Percentiles rank a stretch among this genome's conserved stretches.
Evolutionary conservation across 2,329 filamentous ascomycete genomes (phyloP).

Genomic region (Cadophora sp.): DNA sequence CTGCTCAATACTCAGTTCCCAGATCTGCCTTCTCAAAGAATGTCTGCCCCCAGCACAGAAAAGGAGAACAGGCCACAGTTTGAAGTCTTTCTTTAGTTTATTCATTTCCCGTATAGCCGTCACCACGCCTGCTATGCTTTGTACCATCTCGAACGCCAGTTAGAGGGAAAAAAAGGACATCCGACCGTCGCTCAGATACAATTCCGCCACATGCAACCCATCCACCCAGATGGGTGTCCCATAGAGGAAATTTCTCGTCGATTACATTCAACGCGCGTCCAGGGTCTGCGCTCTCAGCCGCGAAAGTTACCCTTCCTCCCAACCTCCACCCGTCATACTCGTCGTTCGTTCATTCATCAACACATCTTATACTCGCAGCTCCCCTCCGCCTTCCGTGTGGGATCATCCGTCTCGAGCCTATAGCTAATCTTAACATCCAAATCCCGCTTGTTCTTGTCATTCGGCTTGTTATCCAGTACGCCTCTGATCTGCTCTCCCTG

Average conservation of each 20-base stretch:
- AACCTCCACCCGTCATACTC: constrained; percentile 18
- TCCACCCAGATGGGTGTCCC: not conserved
- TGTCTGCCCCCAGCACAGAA: too few species aligned
- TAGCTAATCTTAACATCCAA: constrained; percentile 91
- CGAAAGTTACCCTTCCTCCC: constrained; percentile 38
- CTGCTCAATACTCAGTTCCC: too few species aligned
- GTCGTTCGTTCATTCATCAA: constrained; percentile 47
- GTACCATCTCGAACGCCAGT: constrained; percentile 28
- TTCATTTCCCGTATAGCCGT: constrained; percentile 20
- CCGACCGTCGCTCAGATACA: constrained; percentile 10
- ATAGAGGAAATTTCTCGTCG: not conserved
- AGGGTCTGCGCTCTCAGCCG: constrained; percentile 45
- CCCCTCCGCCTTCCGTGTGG: constrained; percentile 71
- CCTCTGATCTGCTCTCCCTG: constrained; percentile 81
- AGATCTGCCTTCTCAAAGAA: too few species aligned
- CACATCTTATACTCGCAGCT: constrained; percentile 82
- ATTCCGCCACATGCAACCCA: constrained; percentile 8
- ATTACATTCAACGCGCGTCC: constrained; percentile 20
- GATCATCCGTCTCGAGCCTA: constrained; percentile 77
- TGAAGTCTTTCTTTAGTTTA: not conserved
- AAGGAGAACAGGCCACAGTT: too few species aligned
- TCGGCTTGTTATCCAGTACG: constrained; percentile 82
- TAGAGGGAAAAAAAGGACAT: constrained; percentile 17
- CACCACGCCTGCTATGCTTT: constrained; percentile 27
- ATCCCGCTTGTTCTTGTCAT: constrained; percentile 92